These are phyloP conservation scores for Cyanidiococcus yangmingshanensis DNA, from an alignment of 23 red algal genomes.

Conservation along the genomic window DNA sequence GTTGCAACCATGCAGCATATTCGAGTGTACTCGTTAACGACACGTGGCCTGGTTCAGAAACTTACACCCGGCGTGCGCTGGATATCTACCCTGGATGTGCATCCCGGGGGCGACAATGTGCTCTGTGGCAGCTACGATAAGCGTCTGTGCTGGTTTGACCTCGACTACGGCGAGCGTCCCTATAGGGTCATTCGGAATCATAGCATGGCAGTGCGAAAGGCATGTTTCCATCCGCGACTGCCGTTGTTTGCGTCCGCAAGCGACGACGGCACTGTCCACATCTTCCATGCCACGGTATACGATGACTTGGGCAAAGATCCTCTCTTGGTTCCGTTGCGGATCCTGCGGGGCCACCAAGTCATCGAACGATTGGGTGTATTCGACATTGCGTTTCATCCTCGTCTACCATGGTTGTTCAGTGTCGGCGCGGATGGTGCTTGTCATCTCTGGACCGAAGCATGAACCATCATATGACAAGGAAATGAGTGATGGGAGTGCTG, in stretches of 20 bases:
- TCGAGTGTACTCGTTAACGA: constrained; percentile 57
- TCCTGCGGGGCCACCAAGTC: constrained; percentile 27
- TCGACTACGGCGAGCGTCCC: constrained; percentile 59
- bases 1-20: constrained; percentile 81
- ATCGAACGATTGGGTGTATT: constrained; percentile 42
- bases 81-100: constrained; percentile 74
- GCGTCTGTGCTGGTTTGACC: constrained; percentile 76
- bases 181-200: constrained; percentile 64
- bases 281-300: constrained; percentile 87
- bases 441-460: constrained; percentile 7
- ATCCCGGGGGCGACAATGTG: constrained; percentile 86
- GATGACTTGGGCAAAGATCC: constrained; percentile 74
- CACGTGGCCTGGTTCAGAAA: constrained; percentile 52
- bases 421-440: constrained; percentile 41
- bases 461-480: too few species aligned
- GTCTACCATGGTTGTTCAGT: constrained; percentile 72
- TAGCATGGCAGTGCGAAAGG: constrained; percentile 45
- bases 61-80: constrained; percentile 54
- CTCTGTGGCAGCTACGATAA: constrained; percentile 62
- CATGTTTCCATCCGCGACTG: constrained; percentile 43
- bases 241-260: constrained; percentile 75
- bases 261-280: constrained; percentile 62
- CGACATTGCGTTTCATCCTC: constrained; percentile 75
- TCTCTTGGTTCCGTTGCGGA: constrained; percentile 79
- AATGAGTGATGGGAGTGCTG: too few species aligned